Evolutionary conservation across 169 alveolate species (phyloP).

Genomic region (Condylostoma magnum): DNA sequence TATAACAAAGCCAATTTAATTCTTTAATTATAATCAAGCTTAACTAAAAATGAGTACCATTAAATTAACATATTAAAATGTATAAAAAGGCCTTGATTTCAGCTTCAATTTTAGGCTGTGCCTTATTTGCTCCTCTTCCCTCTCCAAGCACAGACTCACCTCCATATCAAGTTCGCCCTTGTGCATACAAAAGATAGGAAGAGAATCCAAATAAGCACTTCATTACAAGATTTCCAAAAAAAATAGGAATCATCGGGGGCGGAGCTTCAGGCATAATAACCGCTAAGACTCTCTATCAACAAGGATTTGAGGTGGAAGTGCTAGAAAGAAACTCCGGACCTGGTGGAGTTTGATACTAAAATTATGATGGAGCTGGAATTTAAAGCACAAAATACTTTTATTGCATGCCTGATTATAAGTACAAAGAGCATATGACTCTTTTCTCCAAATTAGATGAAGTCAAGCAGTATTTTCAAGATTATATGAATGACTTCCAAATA

Average conservation of each 20-base stretch:
- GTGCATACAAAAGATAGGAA: too few species aligned
- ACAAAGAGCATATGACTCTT: too few species aligned
- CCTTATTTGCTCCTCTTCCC: too few species aligned
- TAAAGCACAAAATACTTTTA: not conserved
- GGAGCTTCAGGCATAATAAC: constrained; percentile 16
- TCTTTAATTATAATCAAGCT: too few species aligned
- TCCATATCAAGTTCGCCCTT: too few species aligned
- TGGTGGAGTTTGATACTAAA: constrained; percentile 26
- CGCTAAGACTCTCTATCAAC: constrained; percentile 27
- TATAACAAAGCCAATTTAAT: too few species aligned
- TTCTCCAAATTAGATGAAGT: not conserved
- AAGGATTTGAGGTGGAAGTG: constrained; percentile 29
- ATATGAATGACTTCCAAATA: too few species aligned
- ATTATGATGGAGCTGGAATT: constrained; percentile 33
- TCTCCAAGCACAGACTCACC: too few species aligned
- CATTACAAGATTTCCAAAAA: constrained; percentile 15
- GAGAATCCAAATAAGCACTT: constrained; percentile 25
- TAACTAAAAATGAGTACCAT: too few species aligned
- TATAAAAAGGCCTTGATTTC: too few species aligned
- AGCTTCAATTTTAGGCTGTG: too few species aligned
- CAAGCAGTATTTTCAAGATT: not conserved
- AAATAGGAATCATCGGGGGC: constrained; percentile 1
- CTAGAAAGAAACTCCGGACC: constrained; percentile 9
- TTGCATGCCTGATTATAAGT: constrained; percentile 15
- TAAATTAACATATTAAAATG: too few species aligned